Conservation (phyloP, 2,329 filamentous ascomycete genomes). For the Epichloe gansuensis region DNA sequence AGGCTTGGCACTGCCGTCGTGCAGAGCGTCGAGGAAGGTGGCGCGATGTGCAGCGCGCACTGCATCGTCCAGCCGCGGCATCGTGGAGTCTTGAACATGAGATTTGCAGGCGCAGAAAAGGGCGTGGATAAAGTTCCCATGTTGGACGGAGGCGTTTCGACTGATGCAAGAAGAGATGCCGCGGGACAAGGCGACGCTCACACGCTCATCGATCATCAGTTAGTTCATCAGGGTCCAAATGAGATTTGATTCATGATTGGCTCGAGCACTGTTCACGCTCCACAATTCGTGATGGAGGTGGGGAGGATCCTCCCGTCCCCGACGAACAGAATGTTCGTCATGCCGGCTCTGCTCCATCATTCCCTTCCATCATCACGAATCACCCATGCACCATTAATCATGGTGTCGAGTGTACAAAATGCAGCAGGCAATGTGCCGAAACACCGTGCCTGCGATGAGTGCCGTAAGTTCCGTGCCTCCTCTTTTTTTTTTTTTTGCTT, state of each 20-base stretch:
- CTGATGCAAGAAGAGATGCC: too few relatives aligned
- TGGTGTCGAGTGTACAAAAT: neutral
- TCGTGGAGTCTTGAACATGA: neutral
- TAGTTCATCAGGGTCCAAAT: too few relatives aligned
- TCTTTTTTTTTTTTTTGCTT: neutral
- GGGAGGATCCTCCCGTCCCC: too few relatives aligned
- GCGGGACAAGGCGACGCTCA: too few relatives aligned
- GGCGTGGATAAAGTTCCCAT: too few relatives aligned
- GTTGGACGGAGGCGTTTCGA: too few relatives aligned
- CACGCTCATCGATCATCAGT: too few relatives aligned
- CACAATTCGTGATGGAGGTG: too few relatives aligned
- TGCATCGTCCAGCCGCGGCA: slow-evolving; percentile 14
- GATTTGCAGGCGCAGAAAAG: too few relatives aligned
- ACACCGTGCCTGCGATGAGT: slow-evolving; percentile 55
- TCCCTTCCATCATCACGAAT: neutral
- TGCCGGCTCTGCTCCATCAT: neutral
- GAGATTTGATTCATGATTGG: too few relatives aligned
- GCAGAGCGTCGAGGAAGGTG: slow-evolving; percentile 23
- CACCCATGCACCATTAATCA: neutral
- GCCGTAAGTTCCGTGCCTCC: slow-evolving; percentile 35
- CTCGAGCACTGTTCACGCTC: too few relatives aligned
- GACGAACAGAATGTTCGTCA: too few relatives aligned
- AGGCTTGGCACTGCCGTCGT: slow-evolving; percentile 30
- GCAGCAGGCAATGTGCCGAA: slow-evolving; percentile 26
- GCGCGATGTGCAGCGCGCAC: slow-evolving; percentile 22